Conservation (phyloP, 768 basidiomycete species). For the Aureoboletus auriporus region DNA sequence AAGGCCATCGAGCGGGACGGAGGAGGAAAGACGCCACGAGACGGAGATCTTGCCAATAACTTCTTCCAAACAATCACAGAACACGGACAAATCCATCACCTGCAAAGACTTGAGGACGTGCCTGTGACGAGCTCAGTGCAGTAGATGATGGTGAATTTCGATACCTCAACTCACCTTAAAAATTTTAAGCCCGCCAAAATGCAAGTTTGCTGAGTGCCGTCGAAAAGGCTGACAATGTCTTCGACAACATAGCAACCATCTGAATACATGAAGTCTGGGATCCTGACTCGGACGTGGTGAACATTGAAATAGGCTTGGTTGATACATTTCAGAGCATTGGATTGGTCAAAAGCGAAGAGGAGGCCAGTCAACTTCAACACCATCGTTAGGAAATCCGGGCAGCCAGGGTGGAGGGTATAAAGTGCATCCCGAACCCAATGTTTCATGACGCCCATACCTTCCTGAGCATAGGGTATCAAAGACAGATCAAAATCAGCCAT, state of each 20-base stretch:
- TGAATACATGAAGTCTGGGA: constrained; percentile 6
- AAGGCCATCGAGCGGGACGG: constrained; percentile 36
- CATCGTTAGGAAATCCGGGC: constrained; percentile 28
- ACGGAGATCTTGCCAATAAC: constrained; percentile 42
- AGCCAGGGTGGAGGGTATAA: constrained; percentile 29
- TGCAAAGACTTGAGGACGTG: constrained; percentile 39
- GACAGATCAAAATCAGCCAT: constrained; percentile 30
- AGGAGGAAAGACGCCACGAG: constrained; percentile 21
- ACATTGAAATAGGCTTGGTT: constrained; percentile 28
- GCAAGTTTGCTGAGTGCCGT: constrained; percentile 24
- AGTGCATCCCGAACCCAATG: constrained; percentile 46
- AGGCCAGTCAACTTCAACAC: constrained; percentile 37
- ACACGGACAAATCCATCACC: constrained; percentile 40
- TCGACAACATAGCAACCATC: constrained; percentile 25
- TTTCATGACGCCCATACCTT: constrained; percentile 35
- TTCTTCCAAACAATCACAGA: constrained; percentile 51
- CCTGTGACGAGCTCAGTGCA: constrained; percentile 30
- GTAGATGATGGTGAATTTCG: constrained; percentile 13
- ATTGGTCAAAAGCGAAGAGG: constrained; percentile 35
- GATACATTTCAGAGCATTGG: constrained; percentile 33
- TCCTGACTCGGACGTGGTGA: background rate
- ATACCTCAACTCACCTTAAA: constrained; percentile 32
- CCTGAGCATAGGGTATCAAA: constrained; percentile 37
- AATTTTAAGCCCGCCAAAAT: constrained; percentile 37
- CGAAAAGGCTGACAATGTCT: constrained; percentile 29